Base-by-base conservation (phyloP, 257 asterid genomes). In the Solanum medicagineum region DNA sequence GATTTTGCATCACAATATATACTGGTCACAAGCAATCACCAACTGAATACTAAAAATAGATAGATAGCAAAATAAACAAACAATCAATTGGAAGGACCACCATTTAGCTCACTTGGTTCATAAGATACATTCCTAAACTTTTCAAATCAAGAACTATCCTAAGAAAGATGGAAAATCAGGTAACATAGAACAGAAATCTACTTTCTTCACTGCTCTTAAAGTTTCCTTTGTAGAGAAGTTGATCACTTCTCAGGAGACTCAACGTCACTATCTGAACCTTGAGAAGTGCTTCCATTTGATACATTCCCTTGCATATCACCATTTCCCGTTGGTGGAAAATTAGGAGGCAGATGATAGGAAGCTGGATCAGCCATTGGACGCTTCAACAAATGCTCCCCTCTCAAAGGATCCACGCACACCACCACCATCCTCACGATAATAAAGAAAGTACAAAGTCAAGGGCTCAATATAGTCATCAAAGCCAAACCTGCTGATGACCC, bases 191-290 rank as follows among this genome's bases (percentile, higher is more conserved):
- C 40, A 57, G 68, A 75, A 49, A 62, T 32, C 7, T 13, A 57
- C 63, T 29, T 29, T 29, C 2, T 29, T 26, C 29, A 26, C 19
- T 4, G 19, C 19, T 56, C 9, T 26, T 7, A 53, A 86, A 79
- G 40, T 90, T 63, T 24, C 55, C 62, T 82, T 53, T 47, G 4
- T 20, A 24, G 57, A 85, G 84, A 62, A 81, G 81, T 85, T 88
- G 32, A 60, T 60, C 88, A 90, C 90, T 93, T 92, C 93, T 94
- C 81, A 80, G 84, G 91, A 7, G 91, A 92, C 32, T 91, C 94
- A 32, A 82, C 57, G 19, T 44, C 66, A 40, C 24, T 14, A 71
- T 90, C 12, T 2, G 84, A 84, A 60, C 87, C 85, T 80, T 90
- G 96, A 1, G 97, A 92, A 5, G 94, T 84, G 20, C 92, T 91